Conservation (phyloP, 352 stramenopile genomes). For the Poterioochromonas sp. region DNA sequence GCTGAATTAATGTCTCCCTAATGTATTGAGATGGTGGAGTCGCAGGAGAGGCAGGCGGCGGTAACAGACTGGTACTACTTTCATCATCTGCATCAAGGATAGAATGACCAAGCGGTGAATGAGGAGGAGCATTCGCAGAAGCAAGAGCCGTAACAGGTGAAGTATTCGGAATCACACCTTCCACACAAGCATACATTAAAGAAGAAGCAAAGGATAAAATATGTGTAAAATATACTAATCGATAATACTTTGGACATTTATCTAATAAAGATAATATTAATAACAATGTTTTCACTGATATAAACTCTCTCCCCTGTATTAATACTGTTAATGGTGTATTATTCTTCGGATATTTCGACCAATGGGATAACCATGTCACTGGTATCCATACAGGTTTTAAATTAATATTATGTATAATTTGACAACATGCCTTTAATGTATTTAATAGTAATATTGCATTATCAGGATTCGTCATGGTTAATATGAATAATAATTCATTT, state of each 20-base stretch:
- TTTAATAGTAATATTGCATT: neutral
- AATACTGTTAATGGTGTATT: neutral
- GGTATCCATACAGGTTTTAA: slow-evolving; percentile 11
- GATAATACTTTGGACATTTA: neutral
- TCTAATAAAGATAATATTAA: neutral
- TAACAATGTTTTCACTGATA: neutral
- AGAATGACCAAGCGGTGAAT: too few relatives aligned
- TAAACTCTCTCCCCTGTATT: too few relatives aligned
- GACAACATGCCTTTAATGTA: neutral
- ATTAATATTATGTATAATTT: neutral
- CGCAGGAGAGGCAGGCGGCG: too few relatives aligned
- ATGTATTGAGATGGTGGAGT: too few relatives aligned
- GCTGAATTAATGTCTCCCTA: neutral
- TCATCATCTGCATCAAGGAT: too few relatives aligned
- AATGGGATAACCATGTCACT: neutral
- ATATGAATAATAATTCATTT: neutral
- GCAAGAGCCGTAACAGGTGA: neutral
- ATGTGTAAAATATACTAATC: slow-evolving; percentile 1
- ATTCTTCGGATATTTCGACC: neutral
- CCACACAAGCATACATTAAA: slow-evolving; percentile 14
- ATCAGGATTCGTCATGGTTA: neutral
- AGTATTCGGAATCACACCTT: neutral
- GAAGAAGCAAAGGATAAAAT: neutral
- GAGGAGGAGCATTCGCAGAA: too few relatives aligned
- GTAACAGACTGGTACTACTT: too few relatives aligned